These are phyloP conservation scores for Fusarium devonianum DNA, from an alignment of 2,329 filamentous ascomycete genomes.

Conservation along the genomic window DNA sequence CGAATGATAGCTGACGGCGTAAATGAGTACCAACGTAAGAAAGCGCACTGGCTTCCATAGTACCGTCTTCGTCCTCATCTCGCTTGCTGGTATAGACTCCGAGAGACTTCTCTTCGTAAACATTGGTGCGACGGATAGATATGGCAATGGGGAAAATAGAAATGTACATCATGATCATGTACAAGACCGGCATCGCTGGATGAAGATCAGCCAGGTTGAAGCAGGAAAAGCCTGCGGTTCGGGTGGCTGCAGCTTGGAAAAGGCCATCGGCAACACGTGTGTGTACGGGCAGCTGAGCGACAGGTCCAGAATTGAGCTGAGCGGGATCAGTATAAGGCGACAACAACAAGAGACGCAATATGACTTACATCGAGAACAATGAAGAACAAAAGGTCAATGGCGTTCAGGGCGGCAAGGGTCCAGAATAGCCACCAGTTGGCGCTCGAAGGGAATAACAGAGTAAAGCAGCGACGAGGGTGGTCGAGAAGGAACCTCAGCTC, in stretches of 20 bases:
- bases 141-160: slow-evolving; percentile 97
- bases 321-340: slow-evolving; percentile 31
- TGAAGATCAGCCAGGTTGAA: slow-evolving; percentile 81
- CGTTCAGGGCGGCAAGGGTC: slow-evolving; percentile 83
- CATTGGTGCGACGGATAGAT: slow-evolving; percentile 90
- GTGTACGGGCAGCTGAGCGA: slow-evolving; percentile 73
- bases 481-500: slow-evolving; percentile 90
- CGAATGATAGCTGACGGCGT: slow-evolving; percentile 91
- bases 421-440: slow-evolving; percentile 97
- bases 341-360: slow-evolving; percentile 26
- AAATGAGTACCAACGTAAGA: slow-evolving; percentile 93
- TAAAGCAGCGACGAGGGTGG: slow-evolving; percentile 95
- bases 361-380: slow-evolving; percentile 82
- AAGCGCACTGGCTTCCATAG: slow-evolving; percentile 63
- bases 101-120: slow-evolving; percentile 90
- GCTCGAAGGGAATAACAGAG: slow-evolving; percentile 85
- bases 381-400: slow-evolving; percentile 87
- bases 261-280: slow-evolving; percentile 83
- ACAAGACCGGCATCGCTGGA: slow-evolving; percentile 90
- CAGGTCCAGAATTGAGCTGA: slow-evolving; percentile 73
- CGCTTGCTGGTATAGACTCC: slow-evolving; percentile 70
- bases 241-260: slow-evolving; percentile 88
- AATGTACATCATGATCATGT: slow-evolving; percentile 99
- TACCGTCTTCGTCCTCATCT: slow-evolving; percentile 57
- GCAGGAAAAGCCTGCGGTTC: slow-evolving; percentile 88